Evolutionary conservation across 768 basidiomycete species (phyloP).

Genomic region (Suillus hirtellus): DNA sequence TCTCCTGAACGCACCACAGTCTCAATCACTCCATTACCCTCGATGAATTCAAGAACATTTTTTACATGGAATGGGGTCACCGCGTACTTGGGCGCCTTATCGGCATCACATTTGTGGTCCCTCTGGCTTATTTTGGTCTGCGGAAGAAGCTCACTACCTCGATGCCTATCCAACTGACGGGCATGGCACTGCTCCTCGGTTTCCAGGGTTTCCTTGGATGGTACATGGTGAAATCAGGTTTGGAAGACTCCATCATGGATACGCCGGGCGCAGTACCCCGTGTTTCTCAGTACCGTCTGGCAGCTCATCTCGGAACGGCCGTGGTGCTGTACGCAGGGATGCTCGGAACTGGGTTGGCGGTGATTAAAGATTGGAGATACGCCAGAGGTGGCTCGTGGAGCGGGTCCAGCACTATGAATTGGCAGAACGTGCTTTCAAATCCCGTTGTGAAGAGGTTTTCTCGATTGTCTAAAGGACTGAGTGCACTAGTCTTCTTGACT

Average conservation of each 20-base stretch:
- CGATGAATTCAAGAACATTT: slow-evolving; percentile 93
- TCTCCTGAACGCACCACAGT: slow-evolving; percentile 40
- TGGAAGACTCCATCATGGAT: slow-evolving; percentile 79
- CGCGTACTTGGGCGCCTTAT: slow-evolving; percentile 89
- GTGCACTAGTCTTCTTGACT: slow-evolving; percentile 84
- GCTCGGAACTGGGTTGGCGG: slow-evolving; percentile 75
- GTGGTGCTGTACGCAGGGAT: slow-evolving; percentile 93
- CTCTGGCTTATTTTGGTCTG: slow-evolving; percentile 77
- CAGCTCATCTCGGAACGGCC: slow-evolving; percentile 91
- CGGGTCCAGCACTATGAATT: slow-evolving; percentile 44
- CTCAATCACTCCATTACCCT: slow-evolving; percentile 87
- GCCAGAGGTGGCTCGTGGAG: slow-evolving; percentile 59
- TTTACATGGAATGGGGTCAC: slow-evolving; percentile 98
- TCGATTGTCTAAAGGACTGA: slow-evolving; percentile 57
- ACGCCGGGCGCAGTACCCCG: slow-evolving; percentile 86
- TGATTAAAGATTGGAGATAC: slow-evolving; percentile 79
- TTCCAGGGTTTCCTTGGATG: slow-evolving; percentile 92
- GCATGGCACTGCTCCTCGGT: slow-evolving; percentile 80
- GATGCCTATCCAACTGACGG: slow-evolving; percentile 64
- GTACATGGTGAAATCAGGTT: slow-evolving; percentile 99
- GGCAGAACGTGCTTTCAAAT: slow-evolving; percentile 52
- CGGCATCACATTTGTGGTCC: slow-evolving; percentile 80
- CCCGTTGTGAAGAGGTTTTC: slow-evolving; percentile 61
- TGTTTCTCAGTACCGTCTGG: slow-evolving; percentile 95
- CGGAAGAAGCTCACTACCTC: slow-evolving; percentile 66